Conservation (phyloP, 495 filamentous ascomycete genomes). For the Podospora appendiculata region DNA sequence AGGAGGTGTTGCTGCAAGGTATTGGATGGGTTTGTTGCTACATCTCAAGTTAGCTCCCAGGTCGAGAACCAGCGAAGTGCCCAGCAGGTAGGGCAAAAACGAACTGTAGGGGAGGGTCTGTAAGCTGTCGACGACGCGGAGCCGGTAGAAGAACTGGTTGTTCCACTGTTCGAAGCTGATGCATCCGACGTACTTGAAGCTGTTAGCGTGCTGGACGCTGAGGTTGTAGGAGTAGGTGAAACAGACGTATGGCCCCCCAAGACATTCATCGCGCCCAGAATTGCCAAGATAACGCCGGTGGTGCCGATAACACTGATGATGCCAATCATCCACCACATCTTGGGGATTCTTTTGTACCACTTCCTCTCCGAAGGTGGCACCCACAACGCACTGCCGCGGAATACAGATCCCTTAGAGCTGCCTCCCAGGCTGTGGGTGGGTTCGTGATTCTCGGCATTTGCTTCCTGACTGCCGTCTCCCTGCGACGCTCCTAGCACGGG, state of each 20-base stretch:
- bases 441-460: background rate
- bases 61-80: background rate
- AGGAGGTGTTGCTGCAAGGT: conserved; percentile 6
- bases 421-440: background rate
- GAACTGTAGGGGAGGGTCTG: conserved; percentile 4
- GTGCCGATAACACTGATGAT: conserved; percentile 13
- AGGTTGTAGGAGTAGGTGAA: background rate
- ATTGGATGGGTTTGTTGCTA: background rate
- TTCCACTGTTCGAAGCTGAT: background rate
- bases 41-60: background rate
- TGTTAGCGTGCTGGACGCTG: conserved; percentile 6
- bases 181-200: conserved; percentile 1
- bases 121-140: background rate
- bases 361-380: conserved; percentile 9
- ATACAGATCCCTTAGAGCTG: conserved; percentile 6
- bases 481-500: background rate
- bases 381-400: conserved; percentile 6
- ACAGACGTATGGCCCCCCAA: conserved; percentile 9
- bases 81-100: background rate
- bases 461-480: conserved; percentile 3
- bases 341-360: conserved; percentile 18
- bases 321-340: conserved; percentile 9
- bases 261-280: conserved; percentile 18
- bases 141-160: too few relatives aligned
- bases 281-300: conserved; percentile 16